Percentiles rank a stretch among this genome's conserved stretches.
Evolutionary conservation across 257 asterid species (phyloP).

Genomic region (Datura wrightii): DNA sequence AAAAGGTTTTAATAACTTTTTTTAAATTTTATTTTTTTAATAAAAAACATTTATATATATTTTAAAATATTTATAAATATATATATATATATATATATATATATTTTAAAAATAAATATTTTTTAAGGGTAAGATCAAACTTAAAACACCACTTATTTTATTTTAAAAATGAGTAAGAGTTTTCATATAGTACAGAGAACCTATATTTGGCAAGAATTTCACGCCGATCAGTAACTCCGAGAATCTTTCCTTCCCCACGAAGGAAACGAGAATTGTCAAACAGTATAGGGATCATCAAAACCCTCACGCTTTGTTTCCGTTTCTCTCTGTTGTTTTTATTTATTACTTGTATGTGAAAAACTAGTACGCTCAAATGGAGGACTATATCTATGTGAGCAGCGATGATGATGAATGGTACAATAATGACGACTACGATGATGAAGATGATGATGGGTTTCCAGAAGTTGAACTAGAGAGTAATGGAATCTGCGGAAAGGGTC

Average conservation of each 20-base stretch:
- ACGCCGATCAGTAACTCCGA: not conserved
- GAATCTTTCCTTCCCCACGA: not conserved
- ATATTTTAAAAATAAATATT: no score
- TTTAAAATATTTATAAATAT: no score
- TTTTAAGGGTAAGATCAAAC: no score
- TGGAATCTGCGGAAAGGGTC: not conserved
- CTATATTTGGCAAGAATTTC: not conserved
- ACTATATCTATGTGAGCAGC: constrained; percentile 41
- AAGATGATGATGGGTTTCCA: constrained; percentile 19
- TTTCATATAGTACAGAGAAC: not conserved
- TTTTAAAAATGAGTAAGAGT: no score
- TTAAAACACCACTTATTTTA: no score
- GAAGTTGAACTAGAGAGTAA: constrained; percentile 35
- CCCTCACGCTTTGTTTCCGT: not conserved
- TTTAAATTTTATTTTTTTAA: no score
- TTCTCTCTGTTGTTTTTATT: not conserved
- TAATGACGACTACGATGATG: not conserved
- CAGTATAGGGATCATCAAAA: not conserved
- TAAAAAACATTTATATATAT: no score
- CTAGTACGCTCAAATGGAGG: constrained; percentile 29
- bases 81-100: no score
- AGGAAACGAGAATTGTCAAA: not conserved
- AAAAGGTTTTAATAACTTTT: no score
- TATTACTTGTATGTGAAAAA: not conserved
- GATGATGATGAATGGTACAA: constrained; percentile 45